Conservation (phyloP, 2,329 filamentous ascomycete genomes). For the Coniochaeta prunicola region DNA sequence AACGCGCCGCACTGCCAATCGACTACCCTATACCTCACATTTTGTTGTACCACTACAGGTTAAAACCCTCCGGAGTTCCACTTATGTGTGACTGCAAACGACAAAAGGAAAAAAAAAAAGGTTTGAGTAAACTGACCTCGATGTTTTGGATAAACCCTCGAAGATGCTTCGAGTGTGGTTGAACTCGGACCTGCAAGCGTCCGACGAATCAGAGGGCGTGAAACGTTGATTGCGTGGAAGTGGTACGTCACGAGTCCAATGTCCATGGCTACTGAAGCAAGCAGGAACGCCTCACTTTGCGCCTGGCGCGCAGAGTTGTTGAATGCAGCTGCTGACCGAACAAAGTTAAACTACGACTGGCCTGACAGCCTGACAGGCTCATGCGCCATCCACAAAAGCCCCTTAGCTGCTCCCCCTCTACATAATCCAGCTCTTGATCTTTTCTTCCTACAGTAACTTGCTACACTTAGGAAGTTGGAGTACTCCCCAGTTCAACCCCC, state of each 20-base stretch:
- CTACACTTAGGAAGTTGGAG: background rate
- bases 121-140: background rate
- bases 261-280: background rate
- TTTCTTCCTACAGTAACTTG: background rate
- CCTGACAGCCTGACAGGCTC: background rate
- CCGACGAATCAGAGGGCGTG: background rate
- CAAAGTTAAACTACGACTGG: background rate
- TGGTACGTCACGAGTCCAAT: constrained; percentile 1
- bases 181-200: background rate
- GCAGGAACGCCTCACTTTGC: background rate
- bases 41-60: no score
- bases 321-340: background rate
- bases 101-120: no score
- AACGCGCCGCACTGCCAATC: no score
- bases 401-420: background rate
- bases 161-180: background rate
- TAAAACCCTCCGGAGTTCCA: no score
- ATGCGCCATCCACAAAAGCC: background rate
- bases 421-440: background rate
- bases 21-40: no score
- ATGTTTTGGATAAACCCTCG: no score
- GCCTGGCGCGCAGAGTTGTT: background rate
- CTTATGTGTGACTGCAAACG: no score
- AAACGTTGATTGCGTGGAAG: background rate
- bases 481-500: background rate